phyloP scores from a whole-genome alignment of 106 monocot genomes.

The Dactylorhiza incarnata region DNA sequence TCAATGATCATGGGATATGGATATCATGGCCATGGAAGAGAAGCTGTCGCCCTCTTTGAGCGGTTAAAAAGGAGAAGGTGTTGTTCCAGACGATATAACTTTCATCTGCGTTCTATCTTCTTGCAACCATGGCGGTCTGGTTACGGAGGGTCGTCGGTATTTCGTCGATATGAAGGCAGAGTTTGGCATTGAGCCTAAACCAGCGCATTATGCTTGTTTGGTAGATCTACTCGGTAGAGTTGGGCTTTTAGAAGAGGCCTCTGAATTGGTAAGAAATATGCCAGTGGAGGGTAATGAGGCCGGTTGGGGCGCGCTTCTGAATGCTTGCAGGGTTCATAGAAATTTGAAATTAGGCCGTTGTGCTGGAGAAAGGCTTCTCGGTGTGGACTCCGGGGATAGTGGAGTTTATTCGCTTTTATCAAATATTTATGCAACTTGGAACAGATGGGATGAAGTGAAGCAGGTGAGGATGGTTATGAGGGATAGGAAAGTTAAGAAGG shows the following conservation, averaged over 20 bases:
- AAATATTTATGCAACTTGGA: too few species aligned
- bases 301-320: conserved; percentile 67
- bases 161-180: too few species aligned
- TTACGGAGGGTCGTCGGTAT: conserved; percentile 42
- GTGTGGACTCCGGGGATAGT: too few species aligned
- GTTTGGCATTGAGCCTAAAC: too few species aligned
- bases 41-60: conserved; percentile 44
- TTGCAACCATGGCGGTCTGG: conserved; percentile 56
- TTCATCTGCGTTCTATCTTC: conserved; percentile 60
- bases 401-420: too few species aligned
- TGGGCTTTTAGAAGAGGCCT: conserved; percentile 61
- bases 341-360: conserved; percentile 41
- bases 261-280: conserved; percentile 36
- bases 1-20: conserved; percentile 58
- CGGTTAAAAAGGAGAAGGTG: conserved; percentile 17
- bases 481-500: too few species aligned
- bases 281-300: conserved; percentile 41
- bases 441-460: too few species aligned
- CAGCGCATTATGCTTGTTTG: too few species aligned
- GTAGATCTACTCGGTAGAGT: too few species aligned
- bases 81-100: conserved; percentile 52
- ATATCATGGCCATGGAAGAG: too few species aligned
- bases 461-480: too few species aligned
- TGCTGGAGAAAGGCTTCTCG: conserved; percentile 43
- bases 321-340: conserved; percentile 53